phyloP scores from a whole-genome alignment of 1,139 yeast species.

The Lodderomyces margitis region DNA sequence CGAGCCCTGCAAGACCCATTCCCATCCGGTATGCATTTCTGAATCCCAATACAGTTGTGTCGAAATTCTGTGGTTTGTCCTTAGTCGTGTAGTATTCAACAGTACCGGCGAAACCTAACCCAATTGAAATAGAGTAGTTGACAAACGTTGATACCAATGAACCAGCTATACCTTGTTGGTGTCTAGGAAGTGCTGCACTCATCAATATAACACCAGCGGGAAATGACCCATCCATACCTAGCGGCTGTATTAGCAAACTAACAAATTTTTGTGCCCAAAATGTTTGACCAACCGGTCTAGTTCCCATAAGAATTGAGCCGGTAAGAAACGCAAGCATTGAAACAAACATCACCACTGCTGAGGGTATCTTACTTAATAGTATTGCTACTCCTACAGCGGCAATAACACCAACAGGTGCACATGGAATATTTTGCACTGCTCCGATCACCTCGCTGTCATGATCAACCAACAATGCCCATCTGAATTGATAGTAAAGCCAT shows the following conservation, averaged over 20 bases:
- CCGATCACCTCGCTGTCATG: conserved; percentile 31
- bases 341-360: conserved; percentile 41
- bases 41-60: conserved; percentile 33
- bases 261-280: conserved; percentile 58
- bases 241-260: conserved; percentile 43
- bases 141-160: conserved; percentile 60
- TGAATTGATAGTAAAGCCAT: conserved; percentile 49
- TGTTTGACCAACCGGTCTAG: conserved; percentile 44
- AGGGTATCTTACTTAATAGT: conserved; percentile 36
- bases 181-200: conserved; percentile 47
- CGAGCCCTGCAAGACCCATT: conserved; percentile 50
- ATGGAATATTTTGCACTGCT: conserved; percentile 41
- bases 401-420: conserved; percentile 37
- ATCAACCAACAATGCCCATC: conserved; percentile 34
- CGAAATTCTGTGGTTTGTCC: conserved; percentile 21
- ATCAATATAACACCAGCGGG: conserved; percentile 60
- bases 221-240: conserved; percentile 67
- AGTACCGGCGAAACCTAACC: conserved; percentile 64
- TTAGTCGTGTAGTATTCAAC: conserved; percentile 47
- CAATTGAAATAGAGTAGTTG: conserved; percentile 62
- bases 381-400: conserved; percentile 47
- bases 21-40: conserved; percentile 49
- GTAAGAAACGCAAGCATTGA: conserved; percentile 46
- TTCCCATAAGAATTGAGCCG: conserved; percentile 42
- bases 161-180: conserved; percentile 65